A percentile compares a stretch with the other conserved stretches of the same genome.
phyloP scores from a whole-genome alignment of 1,284 basidiomycete genomes.

The Ustilago hordei region DNA sequence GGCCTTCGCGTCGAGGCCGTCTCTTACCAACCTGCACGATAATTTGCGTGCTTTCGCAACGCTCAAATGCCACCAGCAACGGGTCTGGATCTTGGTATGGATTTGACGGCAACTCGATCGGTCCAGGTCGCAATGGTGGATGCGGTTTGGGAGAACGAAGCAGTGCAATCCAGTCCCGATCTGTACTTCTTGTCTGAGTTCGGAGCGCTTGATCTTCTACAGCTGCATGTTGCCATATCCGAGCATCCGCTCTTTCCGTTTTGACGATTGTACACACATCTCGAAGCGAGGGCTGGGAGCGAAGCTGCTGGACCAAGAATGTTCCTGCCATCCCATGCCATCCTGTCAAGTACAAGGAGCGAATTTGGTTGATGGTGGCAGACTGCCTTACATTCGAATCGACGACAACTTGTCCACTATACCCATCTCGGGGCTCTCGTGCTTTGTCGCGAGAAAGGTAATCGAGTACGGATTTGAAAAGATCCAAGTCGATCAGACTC shows the following conservation, averaged over 20 bases:
- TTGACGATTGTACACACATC: conserved; percentile 34
- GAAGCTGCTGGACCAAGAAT: conserved; percentile 40
- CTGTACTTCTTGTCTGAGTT: not conserved
- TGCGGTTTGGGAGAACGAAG: not conserved
- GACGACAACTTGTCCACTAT: too few relatives aligned
- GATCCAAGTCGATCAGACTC: conserved; percentile 39
- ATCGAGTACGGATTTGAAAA: conserved; percentile 25
- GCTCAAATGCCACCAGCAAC: conserved; percentile 6
- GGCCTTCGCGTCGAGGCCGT: conserved; percentile 13
- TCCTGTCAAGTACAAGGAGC: conserved; percentile 24
- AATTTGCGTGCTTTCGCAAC: conserved; percentile 29
- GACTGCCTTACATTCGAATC: not conserved
- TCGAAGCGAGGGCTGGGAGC: conserved; percentile 21
- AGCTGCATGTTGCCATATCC: conserved; percentile 42
- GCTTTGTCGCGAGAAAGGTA: conserved; percentile 1
- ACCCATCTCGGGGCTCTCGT: not conserved
- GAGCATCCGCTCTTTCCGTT: conserved; percentile 43
- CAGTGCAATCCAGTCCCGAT: not conserved
- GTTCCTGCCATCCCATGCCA: conserved; percentile 48
- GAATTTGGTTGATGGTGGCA: conserved; percentile 14
- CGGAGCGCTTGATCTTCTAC: conserved; percentile 13
- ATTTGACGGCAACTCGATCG: not conserved
- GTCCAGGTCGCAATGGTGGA: too few relatives aligned
- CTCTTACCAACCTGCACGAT: conserved; percentile 38
- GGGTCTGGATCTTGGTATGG: not conserved